Evolutionary conservation across 1,284 basidiomycete species (phyloP).

Genomic region (Fomitopsis pinicola): DNA sequence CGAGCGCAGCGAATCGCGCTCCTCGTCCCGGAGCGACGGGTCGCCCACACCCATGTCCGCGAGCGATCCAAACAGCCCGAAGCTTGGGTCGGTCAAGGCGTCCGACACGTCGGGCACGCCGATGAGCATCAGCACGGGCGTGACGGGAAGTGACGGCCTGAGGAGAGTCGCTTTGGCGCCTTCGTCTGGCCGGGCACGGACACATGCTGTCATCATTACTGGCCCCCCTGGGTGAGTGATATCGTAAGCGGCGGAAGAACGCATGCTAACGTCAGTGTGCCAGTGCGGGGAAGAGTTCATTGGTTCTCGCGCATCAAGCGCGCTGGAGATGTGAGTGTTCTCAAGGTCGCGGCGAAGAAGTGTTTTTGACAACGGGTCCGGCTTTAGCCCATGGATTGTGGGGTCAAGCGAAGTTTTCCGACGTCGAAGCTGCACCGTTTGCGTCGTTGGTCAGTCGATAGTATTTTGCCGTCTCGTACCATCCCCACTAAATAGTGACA

Average conservation of each 20-base stretch:
- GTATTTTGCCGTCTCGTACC: not conserved
- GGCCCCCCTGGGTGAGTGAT: conserved; percentile 56
- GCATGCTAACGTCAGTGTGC: not conserved
- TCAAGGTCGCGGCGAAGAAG: not conserved
- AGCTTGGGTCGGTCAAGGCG: conserved; percentile 16
- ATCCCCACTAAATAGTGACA: not conserved
- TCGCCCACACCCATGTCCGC: conserved; percentile 21
- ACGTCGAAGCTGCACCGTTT: conserved; percentile 59
- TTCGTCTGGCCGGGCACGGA: conserved; percentile 38
- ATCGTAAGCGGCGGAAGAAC: not conserved
- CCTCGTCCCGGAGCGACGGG: conserved; percentile 41
- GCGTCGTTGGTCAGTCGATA: conserved; percentile 48
- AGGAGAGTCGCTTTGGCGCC: conserved; percentile 40
- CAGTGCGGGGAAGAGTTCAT: conserved; percentile 69
- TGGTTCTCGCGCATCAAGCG: conserved; percentile 63
- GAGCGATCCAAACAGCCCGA: conserved; percentile 7
- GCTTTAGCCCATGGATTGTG: conserved; percentile 60
- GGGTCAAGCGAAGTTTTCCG: conserved; percentile 71
- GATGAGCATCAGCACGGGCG: conserved; percentile 26
- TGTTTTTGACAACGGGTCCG: not conserved
- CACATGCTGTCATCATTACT: conserved; percentile 58
- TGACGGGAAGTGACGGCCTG: conserved; percentile 34
- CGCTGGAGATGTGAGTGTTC: conserved; percentile 56
- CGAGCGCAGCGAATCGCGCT: conserved; percentile 41
- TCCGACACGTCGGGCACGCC: conserved; percentile 14